Evolutionary conservation across 1,284 basidiomycete genomes (phyloP).

Genomic region (Moesziomyces globuligerus): DNA sequence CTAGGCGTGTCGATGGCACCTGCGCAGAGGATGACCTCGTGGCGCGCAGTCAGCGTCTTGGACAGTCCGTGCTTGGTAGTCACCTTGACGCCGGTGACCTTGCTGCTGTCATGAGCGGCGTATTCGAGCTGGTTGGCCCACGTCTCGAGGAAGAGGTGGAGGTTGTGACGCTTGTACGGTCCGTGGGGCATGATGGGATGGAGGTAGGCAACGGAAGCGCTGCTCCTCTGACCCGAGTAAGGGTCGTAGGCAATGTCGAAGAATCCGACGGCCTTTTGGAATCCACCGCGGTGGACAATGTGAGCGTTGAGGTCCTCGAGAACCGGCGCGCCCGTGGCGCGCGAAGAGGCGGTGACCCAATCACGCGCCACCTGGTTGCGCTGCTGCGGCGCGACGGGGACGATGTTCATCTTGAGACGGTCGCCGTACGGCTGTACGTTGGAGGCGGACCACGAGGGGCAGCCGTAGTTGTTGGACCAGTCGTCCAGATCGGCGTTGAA

Average conservation of each 20-base stretch:
- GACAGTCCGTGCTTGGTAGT: conserved; percentile 53
- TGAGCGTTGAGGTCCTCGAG: conserved; percentile 65
- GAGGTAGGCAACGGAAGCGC: conserved; percentile 66
- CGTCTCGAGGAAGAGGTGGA: conserved; percentile 67
- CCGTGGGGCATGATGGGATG: conserved; percentile 68
- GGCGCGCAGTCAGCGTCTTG: conserved; percentile 59
- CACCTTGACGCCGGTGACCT: conserved; percentile 58
- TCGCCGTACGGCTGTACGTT: conserved; percentile 66
- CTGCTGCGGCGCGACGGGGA: conserved; percentile 66
- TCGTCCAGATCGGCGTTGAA: conserved; percentile 67
- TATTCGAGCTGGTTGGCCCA: conserved; percentile 63
- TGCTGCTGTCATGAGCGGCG: conserved; percentile 37
- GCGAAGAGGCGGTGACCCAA: conserved; percentile 62
- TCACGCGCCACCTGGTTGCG: conserved; percentile 66
- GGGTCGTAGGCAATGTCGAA: conserved; percentile 68
- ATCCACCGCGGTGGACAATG: conserved; percentile 62
- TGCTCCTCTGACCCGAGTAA: conserved; percentile 61
- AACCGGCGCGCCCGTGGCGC: conserved; percentile 61
- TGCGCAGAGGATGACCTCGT: conserved; percentile 65
- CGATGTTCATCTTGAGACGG: conserved; percentile 66
- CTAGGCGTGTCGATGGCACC: conserved; percentile 70
- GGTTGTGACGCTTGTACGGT: conserved; percentile 60
- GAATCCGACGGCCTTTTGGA: conserved; percentile 65
- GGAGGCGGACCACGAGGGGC: conserved; percentile 60
- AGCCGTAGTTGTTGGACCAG: conserved; percentile 64